These are phyloP conservation scores for Neurospora intermedia DNA, from an alignment of 495 filamentous ascomycete species.

Conservation along the genomic window DNA sequence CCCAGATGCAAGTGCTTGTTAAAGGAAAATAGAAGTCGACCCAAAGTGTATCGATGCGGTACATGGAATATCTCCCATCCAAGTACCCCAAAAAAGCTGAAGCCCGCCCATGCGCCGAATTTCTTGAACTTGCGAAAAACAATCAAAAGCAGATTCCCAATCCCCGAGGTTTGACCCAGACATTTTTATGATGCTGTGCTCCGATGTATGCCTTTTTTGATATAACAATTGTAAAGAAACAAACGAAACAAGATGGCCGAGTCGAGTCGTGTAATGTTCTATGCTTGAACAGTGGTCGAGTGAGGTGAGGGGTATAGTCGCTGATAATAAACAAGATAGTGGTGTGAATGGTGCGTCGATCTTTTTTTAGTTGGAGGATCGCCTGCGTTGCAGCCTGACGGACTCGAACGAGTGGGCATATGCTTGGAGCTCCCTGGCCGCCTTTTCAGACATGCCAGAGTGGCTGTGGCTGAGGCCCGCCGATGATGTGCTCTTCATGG, in stretches of 20 bases:
- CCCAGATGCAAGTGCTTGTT: background rate
- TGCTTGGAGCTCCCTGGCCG: slow-evolving; percentile 67
- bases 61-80: background rate
- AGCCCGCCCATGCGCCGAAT: background rate
- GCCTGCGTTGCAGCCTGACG: slow-evolving; percentile 45
- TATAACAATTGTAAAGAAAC: slow-evolving; percentile 32
- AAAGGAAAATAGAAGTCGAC: background rate
- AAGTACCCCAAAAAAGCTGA: background rate
- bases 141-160: background rate
- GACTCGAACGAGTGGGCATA: slow-evolving; percentile 87
- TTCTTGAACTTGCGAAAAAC: background rate
- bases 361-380: slow-evolving; percentile 30
- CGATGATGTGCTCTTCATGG: slow-evolving; percentile 55
- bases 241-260: slow-evolving; percentile 20
- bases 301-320: slow-evolving; percentile 29
- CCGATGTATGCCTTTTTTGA: slow-evolving; percentile 41
- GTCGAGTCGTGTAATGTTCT: slow-evolving; percentile 18
- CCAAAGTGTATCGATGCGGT: background rate
- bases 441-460: slow-evolving; percentile 57
- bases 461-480: slow-evolving; percentile 39
- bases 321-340: slow-evolving; percentile 7
- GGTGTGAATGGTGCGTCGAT: background rate
- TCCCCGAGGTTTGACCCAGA: slow-evolving; percentile 6
- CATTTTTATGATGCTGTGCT: slow-evolving; percentile 44
- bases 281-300: slow-evolving; percentile 11